These are phyloP conservation scores for Fraxinus velutina DNA, from an alignment of 305 asterid genomes.

Conservation along the genomic window DNA sequence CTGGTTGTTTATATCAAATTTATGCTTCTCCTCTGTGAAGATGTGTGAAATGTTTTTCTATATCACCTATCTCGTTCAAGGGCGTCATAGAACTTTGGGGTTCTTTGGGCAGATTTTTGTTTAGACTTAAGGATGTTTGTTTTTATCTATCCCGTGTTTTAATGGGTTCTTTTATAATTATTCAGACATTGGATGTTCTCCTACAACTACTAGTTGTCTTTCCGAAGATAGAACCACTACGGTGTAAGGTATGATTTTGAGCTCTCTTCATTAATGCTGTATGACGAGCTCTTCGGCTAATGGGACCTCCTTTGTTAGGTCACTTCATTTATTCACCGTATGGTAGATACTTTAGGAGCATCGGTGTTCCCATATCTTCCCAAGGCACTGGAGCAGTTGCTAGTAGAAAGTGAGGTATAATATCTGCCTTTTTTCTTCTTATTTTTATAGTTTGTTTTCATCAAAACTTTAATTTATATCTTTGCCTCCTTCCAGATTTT, in stretches of 20 bases:
- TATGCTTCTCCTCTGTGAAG: background rate
- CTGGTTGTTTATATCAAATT: background rate
- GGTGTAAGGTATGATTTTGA: slow-evolving; percentile 64
- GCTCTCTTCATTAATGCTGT: slow-evolving; percentile 9
- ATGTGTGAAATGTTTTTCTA: background rate
- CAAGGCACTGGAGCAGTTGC: slow-evolving; percentile 83
- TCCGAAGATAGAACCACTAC: slow-evolving; percentile 72
- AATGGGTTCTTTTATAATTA: slow-evolving; percentile 28
- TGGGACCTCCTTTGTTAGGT: slow-evolving; percentile 46
- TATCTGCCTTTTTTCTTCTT: slow-evolving; percentile 7
- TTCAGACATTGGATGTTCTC: slow-evolving; percentile 81
- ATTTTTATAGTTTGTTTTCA: background rate
- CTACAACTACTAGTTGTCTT: slow-evolving; percentile 76
- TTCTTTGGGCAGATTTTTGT: background rate
- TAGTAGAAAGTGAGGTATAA: slow-evolving; percentile 82
- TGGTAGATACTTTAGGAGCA: slow-evolving; percentile 89
- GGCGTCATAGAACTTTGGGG: background rate
- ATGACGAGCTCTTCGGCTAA: slow-evolving; percentile 17
- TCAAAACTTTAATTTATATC: background rate
- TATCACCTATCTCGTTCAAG: background rate
- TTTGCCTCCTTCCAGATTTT: background rate
- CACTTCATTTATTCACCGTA: slow-evolving; percentile 90
- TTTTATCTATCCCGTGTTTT: slow-evolving; percentile 10
- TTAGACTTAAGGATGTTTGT: background rate
- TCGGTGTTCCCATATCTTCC: slow-evolving; percentile 91